Conservation (phyloP, 164 flowering plant species). For the Buxus sempervirens region DNA sequence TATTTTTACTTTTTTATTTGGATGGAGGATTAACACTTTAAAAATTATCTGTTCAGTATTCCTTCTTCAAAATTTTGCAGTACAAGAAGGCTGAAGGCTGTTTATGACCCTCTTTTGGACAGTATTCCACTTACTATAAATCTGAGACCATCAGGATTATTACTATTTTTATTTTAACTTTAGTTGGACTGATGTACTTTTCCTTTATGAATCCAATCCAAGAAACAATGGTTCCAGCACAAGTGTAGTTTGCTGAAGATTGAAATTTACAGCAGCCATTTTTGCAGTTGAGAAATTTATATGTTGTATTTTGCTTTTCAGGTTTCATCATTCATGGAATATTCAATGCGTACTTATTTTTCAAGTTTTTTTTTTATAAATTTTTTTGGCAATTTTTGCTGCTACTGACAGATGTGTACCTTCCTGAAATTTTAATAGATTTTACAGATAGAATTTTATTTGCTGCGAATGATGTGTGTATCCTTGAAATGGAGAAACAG, state of each 20-base stretch:
- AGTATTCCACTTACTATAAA: not conserved
- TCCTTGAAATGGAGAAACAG: slow-evolving; percentile 49
- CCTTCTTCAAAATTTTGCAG: not conserved
- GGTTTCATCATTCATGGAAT: no score
- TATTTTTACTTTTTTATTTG: not conserved
- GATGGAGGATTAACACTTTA: not conserved
- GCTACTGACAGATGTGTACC: no score
- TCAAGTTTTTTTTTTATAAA: no score
- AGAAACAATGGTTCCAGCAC: no score
- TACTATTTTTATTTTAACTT: not conserved
- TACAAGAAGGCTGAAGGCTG: not conserved
- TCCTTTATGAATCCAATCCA: not conserved
- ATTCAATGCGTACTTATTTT: no score
- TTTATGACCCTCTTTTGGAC: not conserved
- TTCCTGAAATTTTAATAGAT: no score
- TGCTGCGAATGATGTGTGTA: slow-evolving; percentile 19
- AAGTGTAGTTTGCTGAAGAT: no score
- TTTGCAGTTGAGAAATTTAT: no score
- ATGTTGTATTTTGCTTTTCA: no score
- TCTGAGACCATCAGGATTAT: not conserved
- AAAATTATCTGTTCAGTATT: no score
- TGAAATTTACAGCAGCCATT: no score
- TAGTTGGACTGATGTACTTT: not conserved
- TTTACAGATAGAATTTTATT: not conserved
- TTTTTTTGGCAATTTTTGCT: no score